Evolutionary conservation across 2,329 filamentous ascomycete genomes (phyloP).

Genomic region (Rhinocladiella similis): DNA sequence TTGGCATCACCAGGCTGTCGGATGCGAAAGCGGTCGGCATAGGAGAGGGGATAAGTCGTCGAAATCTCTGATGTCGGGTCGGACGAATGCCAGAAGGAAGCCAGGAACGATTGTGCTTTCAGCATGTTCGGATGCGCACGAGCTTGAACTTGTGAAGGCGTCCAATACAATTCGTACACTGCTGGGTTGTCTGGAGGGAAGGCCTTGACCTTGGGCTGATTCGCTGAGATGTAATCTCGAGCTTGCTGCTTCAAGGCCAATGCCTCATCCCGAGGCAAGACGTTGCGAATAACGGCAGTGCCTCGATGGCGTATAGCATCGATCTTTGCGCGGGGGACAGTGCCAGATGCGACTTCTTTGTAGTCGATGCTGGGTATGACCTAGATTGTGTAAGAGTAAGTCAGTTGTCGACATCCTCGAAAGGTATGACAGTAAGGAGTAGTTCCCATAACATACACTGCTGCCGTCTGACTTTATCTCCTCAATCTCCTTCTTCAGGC

Average conservation of each 20-base stretch:
- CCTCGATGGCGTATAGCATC: slow-evolving; percentile 62
- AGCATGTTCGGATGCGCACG: slow-evolving; percentile 67
- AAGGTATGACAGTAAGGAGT: not conserved
- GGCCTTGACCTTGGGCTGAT: slow-evolving; percentile 54
- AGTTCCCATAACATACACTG: slow-evolving; percentile 33
- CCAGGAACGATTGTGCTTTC: slow-evolving; percentile 60
- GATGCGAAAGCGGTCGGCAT: slow-evolving; percentile 72
- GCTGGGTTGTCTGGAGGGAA: slow-evolving; percentile 68
- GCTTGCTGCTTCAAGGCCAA: slow-evolving; percentile 65
- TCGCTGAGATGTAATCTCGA: slow-evolving; percentile 64
- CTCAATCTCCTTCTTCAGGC: slow-evolving; percentile 41
- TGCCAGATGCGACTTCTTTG: slow-evolving; percentile 40
- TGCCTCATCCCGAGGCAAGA: slow-evolving; percentile 64
- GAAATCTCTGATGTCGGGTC: slow-evolving; percentile 41
- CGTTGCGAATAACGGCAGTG: slow-evolving; percentile 64
- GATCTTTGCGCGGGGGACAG: slow-evolving; percentile 35
- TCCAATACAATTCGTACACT: slow-evolving; percentile 78
- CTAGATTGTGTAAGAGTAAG: slow-evolving; percentile 23
- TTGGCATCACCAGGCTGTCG: slow-evolving; percentile 68
- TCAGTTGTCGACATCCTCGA: not conserved
- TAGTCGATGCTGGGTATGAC: slow-evolving; percentile 47
- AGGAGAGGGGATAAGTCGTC: slow-evolving; percentile 63
- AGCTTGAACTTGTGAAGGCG: slow-evolving; percentile 65
- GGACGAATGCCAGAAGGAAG: slow-evolving; percentile 64
- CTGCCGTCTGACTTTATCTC: slow-evolving; percentile 43